Base-by-base conservation (phyloP, 208 protist species). In the Leishmania arabica region DNA sequence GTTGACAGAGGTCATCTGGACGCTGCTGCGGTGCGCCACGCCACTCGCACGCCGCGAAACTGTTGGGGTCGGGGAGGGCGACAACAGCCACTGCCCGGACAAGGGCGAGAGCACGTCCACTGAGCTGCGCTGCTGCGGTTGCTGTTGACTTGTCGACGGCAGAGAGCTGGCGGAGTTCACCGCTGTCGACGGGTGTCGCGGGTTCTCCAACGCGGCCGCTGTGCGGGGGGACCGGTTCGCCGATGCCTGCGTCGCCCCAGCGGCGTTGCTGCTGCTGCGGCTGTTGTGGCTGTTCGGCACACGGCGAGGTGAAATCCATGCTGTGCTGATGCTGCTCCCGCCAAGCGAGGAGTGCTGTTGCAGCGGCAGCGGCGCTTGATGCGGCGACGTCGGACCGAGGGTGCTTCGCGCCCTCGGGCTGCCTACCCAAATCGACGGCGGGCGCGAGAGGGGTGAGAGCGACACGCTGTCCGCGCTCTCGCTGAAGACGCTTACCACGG, bases 391-490 rank as follows among this genome's bases (percentile, higher is more conserved):
- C 19, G 45, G 62, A 1, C 56, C 66, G 21, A 69, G 65, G 31
- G 37, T 66, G 40, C 82, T 79, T 45, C 70, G 72, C 15, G 74
- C 69, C 82, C 62, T 78, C 2, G 82, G 78, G 42, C 62, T 79
- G 0, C 77, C 73, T 15, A 68, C 73, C 72, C 69, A 81, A 11
- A 54, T 79, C 19, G 89, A 90, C 58, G 85, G 70, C 54, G 86
- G 82, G n/a, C 82, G 84, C 6, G 89, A 92, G 54, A 89, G 84
- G 5, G 89, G 89, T 1, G 86, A 90, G 8, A 92, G 77, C 24
- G 79, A 83, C 37, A 90, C 73, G 40, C 86, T 90, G 56, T 78
- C 74, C 19, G 82, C 13, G 64, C 87, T 90, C 19, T 80, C 66
- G 11, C 65, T 76, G 51, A 83, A 6, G 73, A 70, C 24, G 75